Conservation (phyloP, 2,329 filamentous ascomycete genomes). For the Chalaropsis thielavioides region DNA sequence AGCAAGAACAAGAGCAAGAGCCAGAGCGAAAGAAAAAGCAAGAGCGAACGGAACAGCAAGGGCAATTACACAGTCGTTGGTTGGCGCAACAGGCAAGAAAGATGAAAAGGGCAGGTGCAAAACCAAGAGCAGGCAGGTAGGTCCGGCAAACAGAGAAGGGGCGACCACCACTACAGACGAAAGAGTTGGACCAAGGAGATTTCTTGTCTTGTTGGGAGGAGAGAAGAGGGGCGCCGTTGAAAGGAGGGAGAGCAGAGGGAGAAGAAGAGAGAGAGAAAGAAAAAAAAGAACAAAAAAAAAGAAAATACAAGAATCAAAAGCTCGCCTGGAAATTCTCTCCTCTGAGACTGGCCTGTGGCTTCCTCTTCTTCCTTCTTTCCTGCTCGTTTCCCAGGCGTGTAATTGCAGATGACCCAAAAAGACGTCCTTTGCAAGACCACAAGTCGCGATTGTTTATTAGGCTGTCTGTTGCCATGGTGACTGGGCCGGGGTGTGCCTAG, state of each 20-base stretch:
- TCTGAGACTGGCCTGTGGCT: background rate
- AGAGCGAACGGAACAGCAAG: too few relatives aligned
- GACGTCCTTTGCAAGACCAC: background rate
- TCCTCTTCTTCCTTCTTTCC: background rate
- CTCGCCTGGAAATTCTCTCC: background rate
- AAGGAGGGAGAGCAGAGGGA: constrained; percentile 3
- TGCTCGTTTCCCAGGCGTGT: constrained; percentile 6
- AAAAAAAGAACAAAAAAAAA: background rate
- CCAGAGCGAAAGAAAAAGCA: too few relatives aligned
- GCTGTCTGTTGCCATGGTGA: constrained; percentile 1
- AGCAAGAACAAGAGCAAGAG: too few relatives aligned
- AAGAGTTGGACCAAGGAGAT: background rate
- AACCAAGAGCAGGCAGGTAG: background rate
- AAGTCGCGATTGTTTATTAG: constrained; percentile 10
- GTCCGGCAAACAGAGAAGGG: background rate
- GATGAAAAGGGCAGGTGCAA: background rate
- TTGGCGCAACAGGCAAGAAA: background rate
- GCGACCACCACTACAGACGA: background rate
- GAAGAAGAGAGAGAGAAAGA: background rate
- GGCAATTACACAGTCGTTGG: background rate
- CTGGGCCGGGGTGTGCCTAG: background rate
- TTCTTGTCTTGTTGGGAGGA: background rate
- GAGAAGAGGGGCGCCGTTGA: background rate
- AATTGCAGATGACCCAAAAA: constrained; percentile 4
- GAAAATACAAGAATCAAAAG: background rate